phyloP scores from a whole-genome alignment of 176 grass and related monocot species.

The Carex kokanica region DNA sequence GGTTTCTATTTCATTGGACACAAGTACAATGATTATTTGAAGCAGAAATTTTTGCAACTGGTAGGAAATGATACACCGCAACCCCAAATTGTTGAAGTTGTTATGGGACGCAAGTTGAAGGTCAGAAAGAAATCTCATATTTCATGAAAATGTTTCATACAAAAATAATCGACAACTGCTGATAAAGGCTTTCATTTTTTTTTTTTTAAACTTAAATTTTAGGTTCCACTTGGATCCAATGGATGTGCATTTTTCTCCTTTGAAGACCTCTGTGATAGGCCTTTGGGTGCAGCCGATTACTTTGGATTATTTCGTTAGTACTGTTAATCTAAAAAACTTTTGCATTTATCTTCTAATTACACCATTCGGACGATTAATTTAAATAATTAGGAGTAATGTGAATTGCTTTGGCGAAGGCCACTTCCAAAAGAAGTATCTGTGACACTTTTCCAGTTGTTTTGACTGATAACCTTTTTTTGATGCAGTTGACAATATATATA shows the following conservation, averaged over 20 bases:
- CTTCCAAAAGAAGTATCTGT: too few species aligned
- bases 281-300: slow-evolving; percentile 90
- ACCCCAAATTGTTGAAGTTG: slow-evolving; percentile 64
- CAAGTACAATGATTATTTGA: slow-evolving; percentile 45
- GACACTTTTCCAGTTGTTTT: too few species aligned
- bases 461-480: not conserved
- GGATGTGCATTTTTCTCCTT: slow-evolving; percentile 79
- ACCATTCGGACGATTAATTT: not conserved
- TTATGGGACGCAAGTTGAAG: slow-evolving; percentile 85
- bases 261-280: slow-evolving; percentile 87
- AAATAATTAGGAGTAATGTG: not conserved
- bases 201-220: slow-evolving; percentile 26
- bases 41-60: slow-evolving; percentile 59
- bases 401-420: not conserved
- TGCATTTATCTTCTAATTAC: not conserved
- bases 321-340: not conserved
- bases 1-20: slow-evolving; percentile 77
- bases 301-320: slow-evolving; percentile 85
- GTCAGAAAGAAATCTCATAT: slow-evolving; percentile 29
- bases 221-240: slow-evolving; percentile 73
- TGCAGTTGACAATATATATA: not conserved
- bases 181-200: not conserved
- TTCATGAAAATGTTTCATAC: not conserved
- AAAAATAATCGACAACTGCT: not conserved
- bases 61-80: slow-evolving; percentile 56